phyloP scores from a whole-genome alignment of 2,329 filamentous ascomycete species.

The Fusarium sp. region DNA sequence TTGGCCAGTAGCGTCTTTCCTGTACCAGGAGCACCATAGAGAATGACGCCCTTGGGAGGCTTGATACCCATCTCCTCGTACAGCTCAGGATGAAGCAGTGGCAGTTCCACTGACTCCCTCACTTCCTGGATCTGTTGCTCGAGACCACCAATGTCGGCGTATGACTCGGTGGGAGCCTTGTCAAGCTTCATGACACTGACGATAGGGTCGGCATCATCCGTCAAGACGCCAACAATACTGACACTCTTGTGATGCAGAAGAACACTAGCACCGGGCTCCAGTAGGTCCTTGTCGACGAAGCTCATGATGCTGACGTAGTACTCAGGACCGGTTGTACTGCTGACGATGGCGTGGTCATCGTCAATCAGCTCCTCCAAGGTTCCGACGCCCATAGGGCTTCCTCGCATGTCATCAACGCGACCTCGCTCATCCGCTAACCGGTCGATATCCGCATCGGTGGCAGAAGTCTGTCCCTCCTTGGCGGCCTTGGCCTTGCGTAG shows the following conservation, averaged over 20 bases:
- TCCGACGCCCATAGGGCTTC: constrained; percentile 97
- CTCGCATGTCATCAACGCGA: constrained; percentile 97
- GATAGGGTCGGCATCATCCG: constrained; percentile 93
- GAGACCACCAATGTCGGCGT: constrained; percentile 97
- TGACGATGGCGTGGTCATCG: constrained; percentile 98
- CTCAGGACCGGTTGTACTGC: constrained; percentile 95
- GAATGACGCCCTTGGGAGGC: constrained; percentile 98
- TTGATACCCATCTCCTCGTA: constrained; percentile 99
- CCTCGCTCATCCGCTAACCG: constrained; percentile 94
- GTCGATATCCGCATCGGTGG: constrained; percentile 80
- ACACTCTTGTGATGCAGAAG: constrained; percentile 97
- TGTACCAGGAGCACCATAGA: constrained; percentile 96
- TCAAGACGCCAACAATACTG: constrained; percentile 96
- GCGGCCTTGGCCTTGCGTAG: constrained; percentile 90
- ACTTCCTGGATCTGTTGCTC: constrained; percentile 98
- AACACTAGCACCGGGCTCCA: constrained; percentile 96
- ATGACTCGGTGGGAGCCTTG: constrained; percentile 97
- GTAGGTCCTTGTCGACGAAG: constrained; percentile 97
- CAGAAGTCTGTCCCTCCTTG: constrained; percentile 75
- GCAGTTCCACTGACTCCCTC: constrained; percentile 94
- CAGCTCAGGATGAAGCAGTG: constrained; percentile 92
- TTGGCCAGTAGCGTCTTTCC: constrained; percentile 97
- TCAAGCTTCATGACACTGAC: constrained; percentile 99
- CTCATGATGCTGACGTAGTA: constrained; percentile 99
- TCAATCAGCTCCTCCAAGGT: constrained; percentile 99